phyloP scores from a whole-genome alignment of 2,329 filamentous ascomycete species.

The Boeremia lycopersici region DNA sequence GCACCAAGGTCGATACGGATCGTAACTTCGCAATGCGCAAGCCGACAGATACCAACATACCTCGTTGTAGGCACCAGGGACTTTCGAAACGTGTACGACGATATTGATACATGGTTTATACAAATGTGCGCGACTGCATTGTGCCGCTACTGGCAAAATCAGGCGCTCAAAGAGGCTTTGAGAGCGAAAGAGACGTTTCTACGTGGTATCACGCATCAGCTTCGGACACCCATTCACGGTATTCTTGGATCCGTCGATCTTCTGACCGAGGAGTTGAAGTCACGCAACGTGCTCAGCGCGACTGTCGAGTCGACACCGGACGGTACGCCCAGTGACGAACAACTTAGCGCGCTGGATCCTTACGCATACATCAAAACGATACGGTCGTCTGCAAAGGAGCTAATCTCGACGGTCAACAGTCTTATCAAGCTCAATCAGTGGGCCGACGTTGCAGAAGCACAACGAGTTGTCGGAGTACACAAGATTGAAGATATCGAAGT shows the following conservation, averaged over 20 bases:
- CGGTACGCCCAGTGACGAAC: conserved; percentile 22
- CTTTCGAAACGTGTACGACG: conserved; percentile 54
- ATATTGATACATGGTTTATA: conserved; percentile 56
- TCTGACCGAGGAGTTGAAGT: conserved; percentile 50
- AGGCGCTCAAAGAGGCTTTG: conserved; percentile 49
- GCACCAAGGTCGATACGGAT: conserved; percentile 46
- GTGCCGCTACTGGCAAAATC: conserved; percentile 49
- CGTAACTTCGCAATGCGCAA: conserved; percentile 47
- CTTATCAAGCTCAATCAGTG: conserved; percentile 53
- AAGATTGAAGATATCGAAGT: conserved; percentile 42
- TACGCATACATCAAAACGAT: conserved; percentile 46
- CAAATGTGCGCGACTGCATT: conserved; percentile 49
- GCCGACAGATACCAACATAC: conserved; percentile 36
- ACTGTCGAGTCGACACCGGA: conserved; percentile 17
- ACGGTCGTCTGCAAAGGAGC: conserved; percentile 49
- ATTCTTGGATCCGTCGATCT: conserved; percentile 53
- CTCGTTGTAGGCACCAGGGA: conserved; percentile 51
- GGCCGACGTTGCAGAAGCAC: conserved; percentile 41
- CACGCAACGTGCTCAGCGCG: conserved; percentile 22
- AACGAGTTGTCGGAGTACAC: conserved; percentile 30
- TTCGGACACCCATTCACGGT: conserved; percentile 57
- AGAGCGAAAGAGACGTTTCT: conserved; percentile 54
- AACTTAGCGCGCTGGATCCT: conserved; percentile 19
- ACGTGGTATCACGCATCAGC: conserved; percentile 54
- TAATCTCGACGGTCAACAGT: conserved; percentile 54